phyloP scores from a whole-genome alignment of 2,329 filamentous ascomycete species.

The Xenosphaeropsis pyriputrescens region DNA sequence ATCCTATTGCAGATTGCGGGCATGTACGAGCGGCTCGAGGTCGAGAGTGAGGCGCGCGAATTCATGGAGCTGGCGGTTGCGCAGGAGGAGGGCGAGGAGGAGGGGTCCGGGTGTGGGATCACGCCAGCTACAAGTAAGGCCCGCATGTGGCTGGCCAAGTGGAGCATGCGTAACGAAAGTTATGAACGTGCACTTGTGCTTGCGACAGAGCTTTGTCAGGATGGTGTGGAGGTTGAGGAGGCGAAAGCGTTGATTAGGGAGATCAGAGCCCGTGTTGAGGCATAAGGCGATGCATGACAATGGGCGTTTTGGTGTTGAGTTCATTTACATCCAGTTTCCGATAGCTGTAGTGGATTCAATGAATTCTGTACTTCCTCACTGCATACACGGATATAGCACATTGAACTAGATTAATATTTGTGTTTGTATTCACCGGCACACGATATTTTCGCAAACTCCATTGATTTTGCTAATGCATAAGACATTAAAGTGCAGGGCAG shows the following conservation, averaged over 20 bases:
- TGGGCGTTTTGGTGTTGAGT: too few species aligned
- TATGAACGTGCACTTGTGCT: constrained; percentile 64
- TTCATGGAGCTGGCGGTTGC: constrained; percentile 96
- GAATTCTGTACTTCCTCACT: too few species aligned
- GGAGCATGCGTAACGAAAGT: constrained; percentile 63
- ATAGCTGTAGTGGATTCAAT: too few species aligned
- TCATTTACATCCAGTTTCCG: too few species aligned
- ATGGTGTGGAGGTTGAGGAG: constrained; percentile 92
- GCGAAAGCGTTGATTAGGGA: constrained; percentile 87
- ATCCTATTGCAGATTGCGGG: constrained; percentile 78
- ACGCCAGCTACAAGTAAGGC: constrained; percentile 87
- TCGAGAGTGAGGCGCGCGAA: constrained; percentile 66
- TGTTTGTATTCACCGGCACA: too few species aligned
- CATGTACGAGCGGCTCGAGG: constrained; percentile 71
- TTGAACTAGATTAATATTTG: too few species aligned
- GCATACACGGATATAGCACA: too few species aligned
- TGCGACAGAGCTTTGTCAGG: constrained; percentile 84
- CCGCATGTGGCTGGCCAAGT: constrained; percentile 81
- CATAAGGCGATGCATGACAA: background rate
- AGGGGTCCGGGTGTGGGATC: constrained; percentile 57
- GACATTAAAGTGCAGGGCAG: too few species aligned
- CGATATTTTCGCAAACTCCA: too few species aligned
- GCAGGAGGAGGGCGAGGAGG: constrained; percentile 63
- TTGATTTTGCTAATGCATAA: too few species aligned
- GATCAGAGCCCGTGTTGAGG: constrained; percentile 54